Evolutionary conservation across 2,329 filamentous ascomycete genomes (phyloP).

Genomic region (Stagonosporopsis cucurbitacearum): DNA sequence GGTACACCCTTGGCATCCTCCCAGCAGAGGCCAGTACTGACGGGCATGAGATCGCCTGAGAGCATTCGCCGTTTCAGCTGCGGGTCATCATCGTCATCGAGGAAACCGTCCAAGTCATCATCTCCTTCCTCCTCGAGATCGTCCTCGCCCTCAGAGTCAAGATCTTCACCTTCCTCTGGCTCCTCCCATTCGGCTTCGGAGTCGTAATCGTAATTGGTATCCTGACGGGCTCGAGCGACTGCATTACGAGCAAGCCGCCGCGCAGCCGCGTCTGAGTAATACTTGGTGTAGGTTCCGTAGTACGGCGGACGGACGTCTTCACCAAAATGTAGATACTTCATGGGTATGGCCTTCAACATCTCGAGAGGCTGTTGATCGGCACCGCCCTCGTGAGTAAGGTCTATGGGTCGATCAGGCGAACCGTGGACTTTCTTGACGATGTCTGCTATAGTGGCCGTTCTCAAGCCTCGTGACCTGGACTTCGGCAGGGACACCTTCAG

Average conservation of each 20-base stretch:
- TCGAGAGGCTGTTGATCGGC: constrained; percentile 43
- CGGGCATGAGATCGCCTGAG: constrained; percentile 74
- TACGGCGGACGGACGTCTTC: constrained; percentile 72
- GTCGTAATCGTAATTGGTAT: constrained; percentile 81
- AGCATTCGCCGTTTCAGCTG: constrained; percentile 63
- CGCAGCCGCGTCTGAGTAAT: constrained; percentile 55
- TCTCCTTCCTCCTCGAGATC: constrained; percentile 75
- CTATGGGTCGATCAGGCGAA: constrained; percentile 50
- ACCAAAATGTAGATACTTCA: constrained; percentile 68
- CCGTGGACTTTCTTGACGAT: constrained; percentile 55
- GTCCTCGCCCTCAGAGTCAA: constrained; percentile 69
- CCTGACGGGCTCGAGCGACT: constrained; percentile 61
- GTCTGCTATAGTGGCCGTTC: constrained; percentile 38
- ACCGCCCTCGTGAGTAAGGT: constrained; percentile 50
- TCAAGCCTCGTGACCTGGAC: constrained; percentile 22
- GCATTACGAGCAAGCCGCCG: constrained; percentile 61
- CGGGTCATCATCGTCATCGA: constrained; percentile 79
- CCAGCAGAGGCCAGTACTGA: constrained; percentile 84
- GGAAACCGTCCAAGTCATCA: constrained; percentile 86
- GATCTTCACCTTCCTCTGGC: constrained; percentile 73
- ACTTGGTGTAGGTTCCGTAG: constrained; percentile 72
- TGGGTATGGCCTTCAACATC: constrained; percentile 61
- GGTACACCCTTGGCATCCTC: constrained; percentile 61
- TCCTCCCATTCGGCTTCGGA: constrained; percentile 86
- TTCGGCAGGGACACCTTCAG: constrained; percentile 29